Percentiles rank a stretch among this genome's conserved stretches.
These are phyloP conservation scores for Hypomyces perniciosus DNA, from an alignment of 2,329 filamentous ascomycete genomes.

Conservation along the genomic window DNA sequence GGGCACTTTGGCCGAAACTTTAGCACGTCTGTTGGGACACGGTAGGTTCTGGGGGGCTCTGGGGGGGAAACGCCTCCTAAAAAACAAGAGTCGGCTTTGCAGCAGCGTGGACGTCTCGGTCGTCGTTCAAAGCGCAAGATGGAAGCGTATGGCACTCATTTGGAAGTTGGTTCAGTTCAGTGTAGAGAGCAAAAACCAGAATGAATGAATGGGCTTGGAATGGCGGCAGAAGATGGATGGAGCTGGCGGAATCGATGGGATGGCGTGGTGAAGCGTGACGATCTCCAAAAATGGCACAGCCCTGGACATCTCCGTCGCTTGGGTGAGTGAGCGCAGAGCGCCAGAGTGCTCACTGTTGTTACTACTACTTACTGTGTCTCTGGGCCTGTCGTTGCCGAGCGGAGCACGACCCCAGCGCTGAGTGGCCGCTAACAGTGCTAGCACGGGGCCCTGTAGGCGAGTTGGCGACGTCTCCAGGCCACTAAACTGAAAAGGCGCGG, in stretches of 20 bases:
- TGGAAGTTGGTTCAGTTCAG: neutral
- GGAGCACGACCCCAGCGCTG: constrained; percentile 2
- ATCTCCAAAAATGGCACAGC: neutral
- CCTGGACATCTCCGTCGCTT: neutral
- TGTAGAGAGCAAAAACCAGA: neutral
- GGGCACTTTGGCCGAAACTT: neutral
- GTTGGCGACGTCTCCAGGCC: constrained; percentile 2
- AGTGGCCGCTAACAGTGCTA: neutral
- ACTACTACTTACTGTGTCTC: neutral
- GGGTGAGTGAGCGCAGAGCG: neutral
- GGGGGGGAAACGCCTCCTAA: neutral
- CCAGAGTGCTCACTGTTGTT: neutral
- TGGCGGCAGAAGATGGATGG: neutral
- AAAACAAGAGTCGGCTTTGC: neutral
- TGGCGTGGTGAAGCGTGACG: constrained; percentile 7
- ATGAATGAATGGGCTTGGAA: constrained; percentile 3
- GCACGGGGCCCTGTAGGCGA: neutral
- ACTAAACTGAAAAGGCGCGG: constrained; percentile 9
- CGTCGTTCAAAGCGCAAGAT: too few species aligned
- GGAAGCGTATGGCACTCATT: neutral
- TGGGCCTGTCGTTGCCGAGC: neutral
- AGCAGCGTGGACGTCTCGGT: too few species aligned
- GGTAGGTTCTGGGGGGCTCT: neutral
- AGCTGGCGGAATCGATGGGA: constrained; percentile 3
- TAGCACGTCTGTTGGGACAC: neutral